Base-by-base conservation (phyloP, 257 asterid genomes). In the Dorcoceras hygrometricum region DNA sequence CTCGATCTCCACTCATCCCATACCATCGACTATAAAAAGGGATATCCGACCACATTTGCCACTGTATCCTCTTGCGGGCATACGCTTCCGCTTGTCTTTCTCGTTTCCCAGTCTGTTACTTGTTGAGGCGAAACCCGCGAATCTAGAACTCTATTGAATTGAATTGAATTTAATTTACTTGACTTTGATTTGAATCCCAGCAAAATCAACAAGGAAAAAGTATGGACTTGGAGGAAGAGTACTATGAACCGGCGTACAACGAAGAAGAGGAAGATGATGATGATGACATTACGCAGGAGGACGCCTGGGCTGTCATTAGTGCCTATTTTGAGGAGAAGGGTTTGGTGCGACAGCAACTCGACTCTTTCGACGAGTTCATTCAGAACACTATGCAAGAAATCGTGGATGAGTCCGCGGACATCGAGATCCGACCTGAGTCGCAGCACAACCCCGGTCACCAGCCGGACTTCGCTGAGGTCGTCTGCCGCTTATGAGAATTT, bases 381-480 rank as follows among this genome's bases (percentile, higher is more conserved):
- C 95, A 90, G 83, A 93, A 93, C 67, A 93, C 99, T 10, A 93
- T 93, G 99, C 99, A 93, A 55, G 99, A 93, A 69, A 93, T 93
- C 57, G 99, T 93, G 6, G 99, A 93, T 18, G 96, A 93, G 74
- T 86, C 97, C 1, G 86, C 95, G 6, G 96, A 90, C 39, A 93
- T 93, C 34, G 97, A 93, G 86, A 90, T 93, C 83, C 91, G 96
- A 9, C 99, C 98, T 43, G 98, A 91, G 72, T 87, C 95, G 8
- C 98, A 91, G 86, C 96, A 91, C 73, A 87, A 89, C 60, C 98
- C 98, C 0, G 96, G 95, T 8, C 95, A 87, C 71, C 98, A 89
- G 61, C 78, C 98, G 1, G 98, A 92, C 78, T 92, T 84, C 58
- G 96, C 83, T 3, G 98, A 92, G 98, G 98, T 92, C 71, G 1